Conservation (phyloP, 208 protist genomes). For the Leishmania turanica region DNA sequence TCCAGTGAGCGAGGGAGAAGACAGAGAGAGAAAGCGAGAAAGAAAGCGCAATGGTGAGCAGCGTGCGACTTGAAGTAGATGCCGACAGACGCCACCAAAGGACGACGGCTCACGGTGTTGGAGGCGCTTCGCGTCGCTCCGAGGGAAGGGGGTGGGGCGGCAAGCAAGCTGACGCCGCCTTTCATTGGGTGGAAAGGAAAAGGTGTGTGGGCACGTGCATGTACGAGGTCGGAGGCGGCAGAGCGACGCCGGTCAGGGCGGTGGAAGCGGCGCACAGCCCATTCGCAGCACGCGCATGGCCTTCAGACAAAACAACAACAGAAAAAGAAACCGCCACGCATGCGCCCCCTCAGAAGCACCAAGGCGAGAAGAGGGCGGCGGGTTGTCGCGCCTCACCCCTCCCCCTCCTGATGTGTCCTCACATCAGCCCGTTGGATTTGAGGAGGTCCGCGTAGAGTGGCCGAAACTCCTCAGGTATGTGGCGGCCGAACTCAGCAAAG, state of each 20-base stretch:
- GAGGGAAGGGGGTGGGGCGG: not conserved
- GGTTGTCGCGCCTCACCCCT: not conserved
- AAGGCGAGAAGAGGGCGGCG: not conserved
- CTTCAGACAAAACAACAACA: not conserved
- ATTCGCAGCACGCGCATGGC: not conserved
- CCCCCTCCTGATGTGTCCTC: not conserved
- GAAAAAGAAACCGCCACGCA: not conserved
- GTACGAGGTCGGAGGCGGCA: not conserved
- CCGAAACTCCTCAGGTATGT: constrained; percentile 79
- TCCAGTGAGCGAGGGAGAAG: not conserved
- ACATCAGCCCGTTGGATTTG: constrained; percentile 9
- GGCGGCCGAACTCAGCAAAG: constrained; percentile 58
- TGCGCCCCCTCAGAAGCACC: not conserved
- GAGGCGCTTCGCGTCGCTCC: not conserved
- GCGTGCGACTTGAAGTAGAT: not conserved
- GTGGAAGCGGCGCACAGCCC: not conserved
- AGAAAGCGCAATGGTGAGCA: not conserved
- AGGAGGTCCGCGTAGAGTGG: constrained; percentile 57
- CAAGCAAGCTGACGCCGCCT: not conserved
- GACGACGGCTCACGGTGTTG: not conserved
- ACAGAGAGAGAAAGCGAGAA: not conserved
- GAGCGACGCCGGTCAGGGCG: not conserved
- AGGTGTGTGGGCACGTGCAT: not conserved
- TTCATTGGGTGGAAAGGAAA: not conserved
- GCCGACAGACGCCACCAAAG: not conserved